Evolutionary conservation across 2,329 filamentous ascomycete species (phyloP), one percentile per base, ranked within the genome.

Genomic region (Colletotrichum australisinense): DNA sequence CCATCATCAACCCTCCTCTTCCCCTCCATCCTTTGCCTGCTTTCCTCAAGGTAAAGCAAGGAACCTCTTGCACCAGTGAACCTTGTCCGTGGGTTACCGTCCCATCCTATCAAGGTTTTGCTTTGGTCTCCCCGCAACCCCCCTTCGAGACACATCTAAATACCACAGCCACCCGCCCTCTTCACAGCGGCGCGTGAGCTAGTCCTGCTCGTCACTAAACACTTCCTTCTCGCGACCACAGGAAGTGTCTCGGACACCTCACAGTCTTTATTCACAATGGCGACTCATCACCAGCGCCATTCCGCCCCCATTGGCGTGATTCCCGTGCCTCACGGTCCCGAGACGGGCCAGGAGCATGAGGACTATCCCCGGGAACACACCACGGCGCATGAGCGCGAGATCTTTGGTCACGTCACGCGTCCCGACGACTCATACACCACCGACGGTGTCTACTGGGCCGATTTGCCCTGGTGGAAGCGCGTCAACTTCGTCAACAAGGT

Each of bases 391-490:
- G 88, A 91, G 82, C 87, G 84, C 75, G 84, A 86, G 80, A 90
- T 91, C 78, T 97, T 98, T 86, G 89, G 93, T 78, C 90, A 93
- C 77, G 86, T 98, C 71, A 93, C 97, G 69, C 93, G 94, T 68
- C 96, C 96, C 2, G 94, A 97, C 80, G 96, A 98, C 85, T 93
- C 92, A 75, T 98, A 96, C 85, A 94, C 93, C 69, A 84, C 89
- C 68, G 90, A 95, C 24, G 96, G 96, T 74, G 89, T 91, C 76
- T 98, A 98, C 89, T 98, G 95, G 95, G 96, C 95, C 42, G 96
- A 98, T 81, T 86, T 98, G 78, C 91, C 93, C 24, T 80, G 95
- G 63, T 78, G 83, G 73, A 84, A 96, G 85, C 92, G 94, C 75
- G 81, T 94, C 79, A 86, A 87, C 75, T 98, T 98, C 80, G 93